These are phyloP conservation scores for Venturia oleaginea DNA, from an alignment of 2,329 filamentous ascomycete genomes.

Conservation along the genomic window DNA sequence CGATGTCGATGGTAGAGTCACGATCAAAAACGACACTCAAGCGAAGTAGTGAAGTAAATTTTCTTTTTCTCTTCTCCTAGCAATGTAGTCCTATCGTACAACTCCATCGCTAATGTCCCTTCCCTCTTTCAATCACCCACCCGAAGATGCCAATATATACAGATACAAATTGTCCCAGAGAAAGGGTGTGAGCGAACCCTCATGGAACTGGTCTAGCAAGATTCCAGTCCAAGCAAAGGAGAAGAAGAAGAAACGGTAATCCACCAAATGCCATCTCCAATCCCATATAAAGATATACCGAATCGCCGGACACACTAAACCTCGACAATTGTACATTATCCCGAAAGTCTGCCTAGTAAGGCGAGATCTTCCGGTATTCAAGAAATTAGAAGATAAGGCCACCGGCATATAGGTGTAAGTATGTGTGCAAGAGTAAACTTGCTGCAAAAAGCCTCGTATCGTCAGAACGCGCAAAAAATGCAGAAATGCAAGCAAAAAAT, in stretches of 20 bases:
- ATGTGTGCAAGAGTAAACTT: background rate
- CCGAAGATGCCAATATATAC: background rate
- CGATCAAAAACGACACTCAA: background rate
- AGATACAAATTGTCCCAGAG: background rate
- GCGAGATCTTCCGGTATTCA: background rate
- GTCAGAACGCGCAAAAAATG: slow-evolving; percentile 4
- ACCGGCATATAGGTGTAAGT: background rate
- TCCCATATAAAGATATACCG: background rate
- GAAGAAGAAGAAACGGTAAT: background rate
- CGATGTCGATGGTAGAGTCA: no score
- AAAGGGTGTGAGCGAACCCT: background rate
- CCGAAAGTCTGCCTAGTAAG: background rate
- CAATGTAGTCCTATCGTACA: slow-evolving; percentile 2
- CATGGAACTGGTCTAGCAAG: background rate
- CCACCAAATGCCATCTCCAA: background rate
- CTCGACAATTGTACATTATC: background rate
- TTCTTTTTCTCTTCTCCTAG: background rate
- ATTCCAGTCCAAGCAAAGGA: background rate
- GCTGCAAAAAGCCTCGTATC: slow-evolving; percentile 3
- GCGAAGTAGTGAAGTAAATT: background rate
- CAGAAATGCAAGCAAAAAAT: background rate
- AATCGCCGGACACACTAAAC: background rate
- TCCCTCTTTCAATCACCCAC: background rate
- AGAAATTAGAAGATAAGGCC: background rate
- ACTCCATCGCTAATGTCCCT: background rate